A percentile compares a stretch with the other conserved stretches of the same genome.
Evolutionary conservation across 1,139 yeast species (phyloP).

Genomic region (Pichia sorboxylosa): DNA sequence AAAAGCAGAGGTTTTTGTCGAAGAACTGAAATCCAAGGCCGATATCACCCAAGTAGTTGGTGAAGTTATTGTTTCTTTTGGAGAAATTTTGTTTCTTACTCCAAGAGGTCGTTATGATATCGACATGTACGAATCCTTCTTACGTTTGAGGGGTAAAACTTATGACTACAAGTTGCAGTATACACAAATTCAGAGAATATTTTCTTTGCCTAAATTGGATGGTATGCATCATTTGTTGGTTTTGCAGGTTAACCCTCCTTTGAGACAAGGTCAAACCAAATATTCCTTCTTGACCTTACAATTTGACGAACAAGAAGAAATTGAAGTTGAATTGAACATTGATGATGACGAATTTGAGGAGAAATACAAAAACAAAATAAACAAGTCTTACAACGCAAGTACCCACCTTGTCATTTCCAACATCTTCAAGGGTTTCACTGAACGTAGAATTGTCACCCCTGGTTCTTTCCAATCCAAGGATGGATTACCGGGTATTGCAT

Average conservation of each 20-base stretch:
- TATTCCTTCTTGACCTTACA: constrained; percentile 89
- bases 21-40: constrained; percentile 87
- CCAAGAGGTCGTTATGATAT: constrained; percentile 98
- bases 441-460: constrained; percentile 74
- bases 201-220: constrained; percentile 88
- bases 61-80: constrained; percentile 90
- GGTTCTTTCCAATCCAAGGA: constrained; percentile 70
- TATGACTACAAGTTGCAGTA: constrained; percentile 94
- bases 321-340: constrained; percentile 79
- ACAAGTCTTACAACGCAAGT: constrained; percentile 67
- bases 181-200: constrained; percentile 79
- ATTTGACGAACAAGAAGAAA: constrained; percentile 79
- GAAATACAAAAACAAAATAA: constrained; percentile 67
- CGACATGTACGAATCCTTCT: constrained; percentile 80
- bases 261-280: constrained; percentile 90
- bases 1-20: constrained; percentile 80
- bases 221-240: constrained; percentile 82
- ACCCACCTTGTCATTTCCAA: constrained; percentile 85
- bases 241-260: constrained; percentile 88
- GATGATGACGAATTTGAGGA: constrained; percentile 71
- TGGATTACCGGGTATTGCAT: constrained; percentile 74
- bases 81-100: constrained; percentile 83
- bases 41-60: constrained; percentile 94
- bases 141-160: constrained; percentile 92
- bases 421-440: constrained; percentile 82